phyloP scores from a whole-genome alignment of 1,139 yeast species.

The Pichia sp. region DNA sequence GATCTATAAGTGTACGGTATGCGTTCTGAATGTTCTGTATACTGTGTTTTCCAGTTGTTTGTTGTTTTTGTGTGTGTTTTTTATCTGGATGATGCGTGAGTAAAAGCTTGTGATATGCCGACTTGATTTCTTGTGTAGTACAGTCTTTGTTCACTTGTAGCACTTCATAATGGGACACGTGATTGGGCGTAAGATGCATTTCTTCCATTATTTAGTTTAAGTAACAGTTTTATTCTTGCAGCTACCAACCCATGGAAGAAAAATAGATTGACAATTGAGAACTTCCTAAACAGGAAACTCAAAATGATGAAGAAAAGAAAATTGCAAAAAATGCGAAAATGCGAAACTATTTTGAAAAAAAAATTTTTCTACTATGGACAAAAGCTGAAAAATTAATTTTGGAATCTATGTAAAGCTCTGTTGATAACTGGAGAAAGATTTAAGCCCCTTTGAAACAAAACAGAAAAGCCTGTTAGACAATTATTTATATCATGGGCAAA shows the following conservation, averaged over 20 bases:
- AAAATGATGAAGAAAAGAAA: no score
- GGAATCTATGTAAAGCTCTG: no score
- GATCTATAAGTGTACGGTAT: conserved; percentile 45
- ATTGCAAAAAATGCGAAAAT: no score
- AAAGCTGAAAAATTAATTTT: no score
- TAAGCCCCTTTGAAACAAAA: no score
- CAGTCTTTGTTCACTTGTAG: conserved; percentile 44
- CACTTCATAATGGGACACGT: conserved; percentile 41
- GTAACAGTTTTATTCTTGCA: no score
- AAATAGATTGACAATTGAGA: neutral
- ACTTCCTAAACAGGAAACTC: conserved; percentile 6
- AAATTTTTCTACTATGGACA: conserved; percentile 1
- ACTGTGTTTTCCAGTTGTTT: conserved; percentile 5
- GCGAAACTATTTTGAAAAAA: neutral
- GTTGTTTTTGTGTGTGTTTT: conserved; percentile 14
- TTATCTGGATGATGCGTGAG: conserved; percentile 76
- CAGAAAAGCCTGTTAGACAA: neutral
- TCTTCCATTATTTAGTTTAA: neutral
- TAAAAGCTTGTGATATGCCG: conserved; percentile 57
- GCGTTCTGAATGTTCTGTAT: conserved; percentile 48
- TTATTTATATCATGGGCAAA: conserved; percentile 1
- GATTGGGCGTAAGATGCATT: conserved; percentile 16
- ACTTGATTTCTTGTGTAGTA: conserved; percentile 40
- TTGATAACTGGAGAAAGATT: no score
- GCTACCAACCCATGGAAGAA: no score